phyloP scores from a whole-genome alignment of 73 alveolate genomes.

The Paramecium bursaria region DNA sequence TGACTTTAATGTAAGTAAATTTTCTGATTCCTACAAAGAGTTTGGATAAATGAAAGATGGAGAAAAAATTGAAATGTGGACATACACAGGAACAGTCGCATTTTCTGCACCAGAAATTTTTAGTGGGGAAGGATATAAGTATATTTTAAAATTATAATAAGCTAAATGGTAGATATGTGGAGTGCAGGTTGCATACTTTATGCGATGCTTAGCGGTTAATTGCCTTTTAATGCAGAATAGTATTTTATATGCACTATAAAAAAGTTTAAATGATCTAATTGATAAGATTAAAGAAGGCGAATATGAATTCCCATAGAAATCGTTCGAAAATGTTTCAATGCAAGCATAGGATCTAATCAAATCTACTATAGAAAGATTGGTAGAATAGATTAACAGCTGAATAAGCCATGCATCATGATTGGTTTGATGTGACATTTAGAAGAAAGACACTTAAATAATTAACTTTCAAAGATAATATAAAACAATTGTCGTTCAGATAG shows the following conservation, averaged over 20 bases:
- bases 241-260: no score
- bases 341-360: slow-evolving; percentile 18
- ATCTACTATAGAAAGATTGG: slow-evolving; percentile 19
- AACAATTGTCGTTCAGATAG: slow-evolving; percentile 9
- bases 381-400: slow-evolving; percentile 10
- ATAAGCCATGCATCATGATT: slow-evolving; percentile 18
- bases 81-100: slow-evolving; percentile 71
- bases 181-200: slow-evolving; percentile 70
- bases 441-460: slow-evolving; percentile 13
- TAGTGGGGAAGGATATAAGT: slow-evolving; percentile 69
- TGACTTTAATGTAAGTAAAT: slow-evolving; percentile 68
- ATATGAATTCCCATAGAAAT: slow-evolving; percentile 45
- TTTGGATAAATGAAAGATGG: slow-evolving; percentile 44
- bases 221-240: slow-evolving; percentile 70
- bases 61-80: slow-evolving; percentile 70
- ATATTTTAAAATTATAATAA: slow-evolving; percentile 37
- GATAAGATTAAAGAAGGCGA: slow-evolving; percentile 22
- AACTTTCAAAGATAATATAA: slow-evolving; percentile 8
- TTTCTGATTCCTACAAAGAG: slow-evolving; percentile 59
- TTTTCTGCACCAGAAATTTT: slow-evolving; percentile 71
- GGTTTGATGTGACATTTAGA: slow-evolving; percentile 29
- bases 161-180: slow-evolving; percentile 74
- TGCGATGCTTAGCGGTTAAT: slow-evolving; percentile 63
- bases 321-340: background rate
- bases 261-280: slow-evolving; percentile 27